Evolutionary conservation across 2,329 filamentous ascomycete species (phyloP).

Genomic region (Colletotrichum sublineola): DNA sequence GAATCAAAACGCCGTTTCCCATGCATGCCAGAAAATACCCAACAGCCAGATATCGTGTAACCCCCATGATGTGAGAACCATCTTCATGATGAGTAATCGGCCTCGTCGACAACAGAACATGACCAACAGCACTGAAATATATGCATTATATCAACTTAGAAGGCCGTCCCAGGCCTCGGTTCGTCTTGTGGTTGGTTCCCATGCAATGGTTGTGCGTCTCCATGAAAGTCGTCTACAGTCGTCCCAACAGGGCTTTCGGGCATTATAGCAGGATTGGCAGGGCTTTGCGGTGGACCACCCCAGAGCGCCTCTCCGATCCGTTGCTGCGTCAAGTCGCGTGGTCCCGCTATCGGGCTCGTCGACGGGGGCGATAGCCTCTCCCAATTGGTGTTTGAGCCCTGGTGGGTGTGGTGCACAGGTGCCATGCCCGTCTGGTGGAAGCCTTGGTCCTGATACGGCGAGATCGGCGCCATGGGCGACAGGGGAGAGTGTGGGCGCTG

Average conservation of each 20-base stretch:
- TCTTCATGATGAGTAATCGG: background rate
- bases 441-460: slow-evolving; percentile 30
- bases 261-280: slow-evolving; percentile 3
- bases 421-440: slow-evolving; percentile 25
- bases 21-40: slow-evolving; percentile 26
- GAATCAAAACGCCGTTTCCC: slow-evolving; percentile 35
- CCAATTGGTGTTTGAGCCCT: slow-evolving; percentile 22
- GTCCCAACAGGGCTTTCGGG: slow-evolving; percentile 32
- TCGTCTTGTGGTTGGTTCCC: background rate
- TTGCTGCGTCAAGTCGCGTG: slow-evolving; percentile 50
- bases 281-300: slow-evolving; percentile 47
- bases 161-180: slow-evolving; percentile 4
- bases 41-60: background rate
- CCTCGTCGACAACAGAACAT: background rate
- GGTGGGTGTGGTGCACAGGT: slow-evolving; percentile 13
- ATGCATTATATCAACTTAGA: background rate
- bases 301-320: slow-evolving; percentile 51
- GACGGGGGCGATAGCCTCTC: slow-evolving; percentile 36
- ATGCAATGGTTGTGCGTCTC: background rate
- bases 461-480: slow-evolving; percentile 30
- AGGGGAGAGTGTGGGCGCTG: slow-evolving; percentile 23
- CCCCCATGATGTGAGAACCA: background rate
- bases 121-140: background rate
- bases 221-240: background rate
- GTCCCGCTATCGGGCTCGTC: slow-evolving; percentile 27